Conservation (phyloP, 371 early-diverging fungal genomes). For the Chytridiales sp. region DNA sequence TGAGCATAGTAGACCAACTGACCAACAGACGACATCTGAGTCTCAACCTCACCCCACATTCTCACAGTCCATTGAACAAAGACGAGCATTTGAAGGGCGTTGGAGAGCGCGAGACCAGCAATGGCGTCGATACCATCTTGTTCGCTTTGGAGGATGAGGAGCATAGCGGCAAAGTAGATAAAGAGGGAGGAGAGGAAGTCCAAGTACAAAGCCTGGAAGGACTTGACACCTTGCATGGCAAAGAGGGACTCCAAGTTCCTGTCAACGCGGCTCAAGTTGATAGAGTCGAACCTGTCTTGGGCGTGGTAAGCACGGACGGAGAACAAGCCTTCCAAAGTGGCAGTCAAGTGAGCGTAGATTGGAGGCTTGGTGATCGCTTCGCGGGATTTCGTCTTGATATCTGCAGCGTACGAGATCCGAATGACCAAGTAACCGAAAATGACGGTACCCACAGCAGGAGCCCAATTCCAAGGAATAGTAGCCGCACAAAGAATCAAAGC, state of each 20-base stretch:
- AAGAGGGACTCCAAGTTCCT: slow-evolving; percentile 56
- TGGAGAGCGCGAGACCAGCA: slow-evolving; percentile 76
- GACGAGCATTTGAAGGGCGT: slow-evolving; percentile 73
- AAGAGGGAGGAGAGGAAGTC: slow-evolving; percentile 29
- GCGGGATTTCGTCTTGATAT: slow-evolving; percentile 46
- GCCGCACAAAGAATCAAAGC: slow-evolving; percentile 26
- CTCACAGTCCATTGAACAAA: slow-evolving; percentile 78
- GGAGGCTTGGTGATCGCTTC: slow-evolving; percentile 56
- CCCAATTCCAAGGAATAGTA: slow-evolving; percentile 18
- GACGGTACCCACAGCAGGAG: slow-evolving; percentile 31
- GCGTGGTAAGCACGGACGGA: slow-evolving; percentile 69
- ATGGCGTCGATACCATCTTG: slow-evolving; percentile 24
- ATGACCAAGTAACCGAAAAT: slow-evolving; percentile 39
- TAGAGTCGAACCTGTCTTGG: slow-evolving; percentile 50
- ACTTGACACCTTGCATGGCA: slow-evolving; percentile 38
- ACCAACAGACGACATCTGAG: slow-evolving; percentile 64
- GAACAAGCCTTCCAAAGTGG: slow-evolving; percentile 60
- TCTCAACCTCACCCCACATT: slow-evolving; percentile 40
- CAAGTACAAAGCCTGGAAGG: slow-evolving; percentile 28
- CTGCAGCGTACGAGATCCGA: slow-evolving; percentile 38
- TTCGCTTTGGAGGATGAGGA: slow-evolving; percentile 11
- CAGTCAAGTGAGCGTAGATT: slow-evolving; percentile 35
- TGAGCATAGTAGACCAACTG: slow-evolving; percentile 75
- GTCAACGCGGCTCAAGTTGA: slow-evolving; percentile 54
- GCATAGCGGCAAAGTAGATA: slow-evolving; percentile 24